Evolutionary conservation across 306 rosid species (phyloP).

Genomic region (Parietaria judaica): DNA sequence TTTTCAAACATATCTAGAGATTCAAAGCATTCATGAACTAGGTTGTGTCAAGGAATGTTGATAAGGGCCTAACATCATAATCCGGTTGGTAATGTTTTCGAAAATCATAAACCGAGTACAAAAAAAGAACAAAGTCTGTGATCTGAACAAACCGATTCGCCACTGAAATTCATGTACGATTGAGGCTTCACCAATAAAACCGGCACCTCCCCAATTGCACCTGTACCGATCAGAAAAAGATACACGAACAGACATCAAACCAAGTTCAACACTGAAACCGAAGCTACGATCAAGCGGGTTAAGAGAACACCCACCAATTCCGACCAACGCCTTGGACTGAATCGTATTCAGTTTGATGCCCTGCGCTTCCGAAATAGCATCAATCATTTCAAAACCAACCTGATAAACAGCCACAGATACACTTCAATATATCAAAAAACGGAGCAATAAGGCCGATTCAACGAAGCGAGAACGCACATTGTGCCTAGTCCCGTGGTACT

Average conservation of each 20-base stretch:
- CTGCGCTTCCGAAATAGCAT: conserved; percentile 46
- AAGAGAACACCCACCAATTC: conserved; percentile 50
- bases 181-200: conserved; percentile 91
- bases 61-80: no score
- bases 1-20: background rate
- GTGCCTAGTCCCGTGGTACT: conserved; percentile 89
- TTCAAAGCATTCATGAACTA: background rate
- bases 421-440: conserved; percentile 7
- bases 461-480: conserved; percentile 40
- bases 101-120: no score
- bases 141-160: conserved; percentile 75
- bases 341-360: conserved; percentile 78
- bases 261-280: background rate
- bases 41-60: no score
- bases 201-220: conserved; percentile 88
- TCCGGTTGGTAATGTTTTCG: no score
- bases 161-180: conserved; percentile 78
- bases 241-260: background rate
- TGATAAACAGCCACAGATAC: conserved; percentile 15
- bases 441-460: conserved; percentile 1
- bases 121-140: conserved; percentile 1
- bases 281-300: background rate
- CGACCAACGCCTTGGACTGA: conserved; percentile 85
- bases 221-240: conserved; percentile 36
- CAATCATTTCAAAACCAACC: conserved; percentile 92